Evolutionary conservation across 495 filamentous ascomycete genomes (phyloP).

Genomic region (Sporormia fimetaria): DNA sequence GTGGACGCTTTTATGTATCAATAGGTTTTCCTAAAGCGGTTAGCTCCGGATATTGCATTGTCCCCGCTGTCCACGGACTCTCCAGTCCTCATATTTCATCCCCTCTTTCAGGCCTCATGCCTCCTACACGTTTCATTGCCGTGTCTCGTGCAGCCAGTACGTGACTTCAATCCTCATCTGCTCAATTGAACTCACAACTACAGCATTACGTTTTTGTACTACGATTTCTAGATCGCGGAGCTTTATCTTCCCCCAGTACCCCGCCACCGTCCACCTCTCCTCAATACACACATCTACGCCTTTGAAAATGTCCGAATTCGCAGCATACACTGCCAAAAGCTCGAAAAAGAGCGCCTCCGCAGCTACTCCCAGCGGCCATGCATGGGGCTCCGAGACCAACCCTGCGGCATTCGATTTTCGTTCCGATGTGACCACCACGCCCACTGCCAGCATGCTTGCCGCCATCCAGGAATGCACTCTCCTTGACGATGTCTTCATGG

Average conservation of each 20-base stretch:
- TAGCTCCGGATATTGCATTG: no score
- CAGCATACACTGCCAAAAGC: slow-evolving; percentile 13
- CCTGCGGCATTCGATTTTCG: slow-evolving; percentile 55
- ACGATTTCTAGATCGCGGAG: not conserved
- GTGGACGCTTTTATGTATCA: no score
- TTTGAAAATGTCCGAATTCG: slow-evolving; percentile 15
- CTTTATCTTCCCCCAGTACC: no score
- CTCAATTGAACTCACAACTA: no score
- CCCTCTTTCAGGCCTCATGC: no score
- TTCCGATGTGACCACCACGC: slow-evolving; percentile 77
- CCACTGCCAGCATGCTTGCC: slow-evolving; percentile 68
- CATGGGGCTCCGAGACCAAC: slow-evolving; percentile 46
- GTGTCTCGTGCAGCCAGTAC: no score
- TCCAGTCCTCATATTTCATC: no score
- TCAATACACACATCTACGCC: slow-evolving; percentile 1
- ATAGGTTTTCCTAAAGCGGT: no score
- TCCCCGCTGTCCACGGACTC: no score
- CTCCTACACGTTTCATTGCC: no score
- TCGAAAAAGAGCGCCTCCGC: slow-evolving; percentile 6
- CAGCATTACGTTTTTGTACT: not conserved
- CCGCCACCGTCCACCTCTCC: not conserved
- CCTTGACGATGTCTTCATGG: slow-evolving; percentile 70
- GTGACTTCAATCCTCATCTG: no score
- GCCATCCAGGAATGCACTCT: slow-evolving; percentile 44
- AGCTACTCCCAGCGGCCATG: slow-evolving; percentile 23